phyloP scores from a whole-genome alignment of 208 protist genomes.

The Tritrichomonas musculus region DNA sequence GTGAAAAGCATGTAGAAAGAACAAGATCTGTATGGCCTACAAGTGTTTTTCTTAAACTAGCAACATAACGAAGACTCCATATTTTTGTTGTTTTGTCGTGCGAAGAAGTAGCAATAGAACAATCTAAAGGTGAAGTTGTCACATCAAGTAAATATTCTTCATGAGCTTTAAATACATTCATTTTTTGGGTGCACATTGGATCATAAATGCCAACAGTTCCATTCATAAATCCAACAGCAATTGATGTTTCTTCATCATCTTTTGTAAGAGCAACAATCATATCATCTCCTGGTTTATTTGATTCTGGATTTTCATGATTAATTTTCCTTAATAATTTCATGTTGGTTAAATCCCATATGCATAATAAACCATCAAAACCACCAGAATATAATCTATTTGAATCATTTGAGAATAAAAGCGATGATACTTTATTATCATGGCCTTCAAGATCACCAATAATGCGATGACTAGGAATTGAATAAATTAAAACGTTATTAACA shows the following conservation, averaged over 20 bases:
- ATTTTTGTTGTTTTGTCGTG: conserved; percentile 14
- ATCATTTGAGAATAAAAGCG: neutral
- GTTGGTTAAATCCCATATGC: neutral
- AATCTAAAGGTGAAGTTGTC: neutral
- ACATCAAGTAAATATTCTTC: neutral
- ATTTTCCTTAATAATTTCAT: neutral
- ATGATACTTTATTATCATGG: neutral
- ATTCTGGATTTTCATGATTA: neutral
- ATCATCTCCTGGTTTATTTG: neutral
- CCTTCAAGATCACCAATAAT: neutral
- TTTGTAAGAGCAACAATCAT: neutral
- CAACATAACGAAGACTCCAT: neutral
- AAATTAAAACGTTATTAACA: neutral
- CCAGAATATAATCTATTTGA: neutral
- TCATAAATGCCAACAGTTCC: neutral
- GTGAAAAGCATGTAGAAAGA: neutral
- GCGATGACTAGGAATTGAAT: neutral
- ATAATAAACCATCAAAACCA: neutral
- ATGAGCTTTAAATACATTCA: neutral
- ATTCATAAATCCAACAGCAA: conserved; percentile 27
- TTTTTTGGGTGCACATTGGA: neutral
- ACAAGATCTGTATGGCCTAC: neutral
- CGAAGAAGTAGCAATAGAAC: neutral
- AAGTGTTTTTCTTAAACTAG: neutral
- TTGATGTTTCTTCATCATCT: neutral